Evolutionary conservation across 768 basidiomycete genomes (phyloP).

Genomic region (Rhodotorula graminis): DNA sequence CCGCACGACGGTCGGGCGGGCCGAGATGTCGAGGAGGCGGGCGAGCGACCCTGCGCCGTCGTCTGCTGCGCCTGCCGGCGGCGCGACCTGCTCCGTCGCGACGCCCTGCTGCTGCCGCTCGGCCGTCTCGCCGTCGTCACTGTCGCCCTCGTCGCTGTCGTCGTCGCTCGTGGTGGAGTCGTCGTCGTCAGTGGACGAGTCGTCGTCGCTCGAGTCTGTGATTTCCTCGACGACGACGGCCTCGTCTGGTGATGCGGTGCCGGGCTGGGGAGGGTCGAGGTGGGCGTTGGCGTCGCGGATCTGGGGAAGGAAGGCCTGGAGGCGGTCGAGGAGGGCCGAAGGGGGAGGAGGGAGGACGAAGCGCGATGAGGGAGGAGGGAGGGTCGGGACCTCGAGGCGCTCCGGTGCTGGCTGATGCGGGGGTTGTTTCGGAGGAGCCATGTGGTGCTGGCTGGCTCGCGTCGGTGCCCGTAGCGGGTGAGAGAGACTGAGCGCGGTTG

Average conservation of each 20-base stretch:
- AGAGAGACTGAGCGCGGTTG: not conserved
- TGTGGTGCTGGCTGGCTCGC: not conserved
- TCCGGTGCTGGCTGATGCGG: not conserved
- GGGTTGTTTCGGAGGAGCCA: not conserved
- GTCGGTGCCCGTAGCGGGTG: not conserved
- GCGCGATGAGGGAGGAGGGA: conserved; percentile 25
- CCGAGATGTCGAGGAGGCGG: conserved; percentile 21
- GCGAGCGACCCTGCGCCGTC: conserved; percentile 4
- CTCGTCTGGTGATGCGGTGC: conserved; percentile 7
- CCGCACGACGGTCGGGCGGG: not conserved
- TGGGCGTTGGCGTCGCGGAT: conserved; percentile 31
- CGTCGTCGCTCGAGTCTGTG: conserved; percentile 18
- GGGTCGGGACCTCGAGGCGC: conserved; percentile 27
- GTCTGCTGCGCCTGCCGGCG: not conserved
- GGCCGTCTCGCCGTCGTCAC: not conserved
- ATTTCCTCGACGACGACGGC: conserved; percentile 31
- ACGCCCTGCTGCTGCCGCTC: not conserved
- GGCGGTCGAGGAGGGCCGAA: conserved; percentile 35
- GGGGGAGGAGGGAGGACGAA: conserved; percentile 38
- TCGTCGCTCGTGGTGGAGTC: not conserved
- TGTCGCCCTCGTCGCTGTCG: not conserved
- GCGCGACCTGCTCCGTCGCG: not conserved
- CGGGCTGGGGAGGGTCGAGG: not conserved
- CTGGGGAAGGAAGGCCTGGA: conserved; percentile 38
- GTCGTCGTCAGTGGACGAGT: conserved; percentile 5